phyloP scores from a whole-genome alignment of 148 eudicot species.

The Dysphania ambrosioides region DNA sequence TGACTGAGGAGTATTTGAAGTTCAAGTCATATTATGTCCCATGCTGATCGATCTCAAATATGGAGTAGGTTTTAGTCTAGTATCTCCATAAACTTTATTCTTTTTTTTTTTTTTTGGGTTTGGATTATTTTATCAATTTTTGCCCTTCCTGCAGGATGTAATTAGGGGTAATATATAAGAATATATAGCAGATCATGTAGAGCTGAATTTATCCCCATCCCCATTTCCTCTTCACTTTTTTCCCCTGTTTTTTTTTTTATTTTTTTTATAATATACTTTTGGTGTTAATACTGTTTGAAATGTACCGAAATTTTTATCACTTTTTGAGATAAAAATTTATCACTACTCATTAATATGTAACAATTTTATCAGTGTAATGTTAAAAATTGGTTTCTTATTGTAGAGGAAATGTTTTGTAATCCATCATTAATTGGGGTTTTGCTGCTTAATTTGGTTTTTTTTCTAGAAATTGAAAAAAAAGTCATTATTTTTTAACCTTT shows the following conservation, averaged over 20 bases:
- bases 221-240: neutral
- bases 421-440: no score
- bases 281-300: neutral
- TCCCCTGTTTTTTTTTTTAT: no score
- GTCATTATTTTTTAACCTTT: no score
- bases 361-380: no score
- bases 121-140: neutral
- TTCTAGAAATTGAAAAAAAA: no score
- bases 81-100: neutral
- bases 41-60: neutral
- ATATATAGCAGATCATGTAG: no score
- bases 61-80: neutral
- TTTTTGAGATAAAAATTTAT: neutral
- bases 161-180: neutral
- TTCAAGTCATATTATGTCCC: no score
- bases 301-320: neutral
- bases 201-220: no score
- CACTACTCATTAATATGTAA: no score
- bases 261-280: neutral
- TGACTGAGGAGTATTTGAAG: neutral
- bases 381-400: no score
- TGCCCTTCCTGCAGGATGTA: neutral
- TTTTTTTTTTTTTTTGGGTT: constrained; percentile 7
- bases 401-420: no score
- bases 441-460: no score